A percentile compares a stretch with the other conserved stretches of the same genome.
Evolutionary conservation across 108 stramenopile genomes (phyloP).

Genomic region (Cyclotella atomus): DNA sequence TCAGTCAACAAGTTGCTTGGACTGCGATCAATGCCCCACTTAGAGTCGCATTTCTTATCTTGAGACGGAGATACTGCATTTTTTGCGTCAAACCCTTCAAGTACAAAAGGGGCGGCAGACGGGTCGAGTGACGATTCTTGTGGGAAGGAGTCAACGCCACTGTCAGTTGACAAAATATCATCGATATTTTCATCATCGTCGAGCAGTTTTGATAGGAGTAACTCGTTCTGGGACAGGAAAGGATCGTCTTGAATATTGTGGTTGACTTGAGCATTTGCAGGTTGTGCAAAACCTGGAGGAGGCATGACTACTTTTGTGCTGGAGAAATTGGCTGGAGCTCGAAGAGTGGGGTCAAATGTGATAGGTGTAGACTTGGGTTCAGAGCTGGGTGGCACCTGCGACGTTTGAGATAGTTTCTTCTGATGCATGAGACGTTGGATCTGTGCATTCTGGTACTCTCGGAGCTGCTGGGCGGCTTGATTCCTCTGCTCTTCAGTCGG

Average conservation of each 20-base stretch:
- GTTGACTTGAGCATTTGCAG: conserved; percentile 15
- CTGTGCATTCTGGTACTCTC: conserved; percentile 55
- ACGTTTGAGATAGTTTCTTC: conserved; percentile 36
- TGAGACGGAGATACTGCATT: neutral
- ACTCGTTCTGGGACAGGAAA: conserved; percentile 37
- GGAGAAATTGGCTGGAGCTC: neutral
- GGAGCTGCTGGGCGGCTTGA: conserved; percentile 43
- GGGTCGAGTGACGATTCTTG: conserved; percentile 45
- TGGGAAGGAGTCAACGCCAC: conserved; percentile 16
- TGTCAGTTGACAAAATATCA: conserved; percentile 25
- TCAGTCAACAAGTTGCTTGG: conserved; percentile 2
- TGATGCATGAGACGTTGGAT: conserved; percentile 39
- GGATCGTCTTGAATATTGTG: conserved; percentile 11
- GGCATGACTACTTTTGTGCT: conserved; percentile 26
- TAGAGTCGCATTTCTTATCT: neutral
- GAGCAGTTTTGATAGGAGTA: conserved; percentile 48
- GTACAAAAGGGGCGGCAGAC: conserved; percentile 42
- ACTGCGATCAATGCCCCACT: neutral
- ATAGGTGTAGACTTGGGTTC: neutral
- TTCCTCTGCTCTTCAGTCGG: conserved; percentile 51
- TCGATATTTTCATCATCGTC: conserved; percentile 45
- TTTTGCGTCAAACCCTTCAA: neutral
- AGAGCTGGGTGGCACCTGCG: neutral
- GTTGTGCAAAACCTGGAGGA: conserved; percentile 40
- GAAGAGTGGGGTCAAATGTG: neutral